A percentile compares a stretch with the other conserved stretches of the same genome.
Evolutionary conservation across 768 basidiomycete species (phyloP).

Genomic region (Agrocybe pediades): DNA sequence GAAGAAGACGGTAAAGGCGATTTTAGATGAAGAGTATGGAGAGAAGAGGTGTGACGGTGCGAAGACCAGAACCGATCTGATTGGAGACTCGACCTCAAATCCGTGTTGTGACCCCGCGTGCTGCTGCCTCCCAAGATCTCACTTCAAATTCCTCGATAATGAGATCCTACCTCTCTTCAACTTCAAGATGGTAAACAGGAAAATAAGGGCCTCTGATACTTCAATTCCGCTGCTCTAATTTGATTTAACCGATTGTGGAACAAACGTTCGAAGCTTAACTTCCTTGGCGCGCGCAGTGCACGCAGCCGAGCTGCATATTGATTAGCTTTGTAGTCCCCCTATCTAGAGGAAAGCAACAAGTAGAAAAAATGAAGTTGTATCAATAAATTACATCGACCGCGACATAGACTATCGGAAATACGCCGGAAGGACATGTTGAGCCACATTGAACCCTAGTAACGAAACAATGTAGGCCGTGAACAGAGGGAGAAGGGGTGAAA

Average conservation of each 20-base stretch:
- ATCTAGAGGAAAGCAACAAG: too few relatives aligned
- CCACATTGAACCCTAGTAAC: slow-evolving; percentile 89
- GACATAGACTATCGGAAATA: slow-evolving; percentile 57
- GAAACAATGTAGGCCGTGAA: slow-evolving; percentile 86
- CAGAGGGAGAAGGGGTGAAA: slow-evolving; percentile 88
- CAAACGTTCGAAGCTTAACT: too few relatives aligned
- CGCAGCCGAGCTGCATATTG: too few relatives aligned
- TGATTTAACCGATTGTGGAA: too few relatives aligned
- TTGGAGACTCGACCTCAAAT: slow-evolving; percentile 6
- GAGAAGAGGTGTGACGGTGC: slow-evolving; percentile 23
- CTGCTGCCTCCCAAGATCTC: too few relatives aligned
- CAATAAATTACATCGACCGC: slow-evolving; percentile 5
- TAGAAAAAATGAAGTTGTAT: background rate
- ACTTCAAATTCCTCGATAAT: too few relatives aligned
- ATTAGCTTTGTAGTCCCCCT: too few relatives aligned
- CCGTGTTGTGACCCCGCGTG: slow-evolving; percentile 6
- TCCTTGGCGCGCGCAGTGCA: too few relatives aligned
- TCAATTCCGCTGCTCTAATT: too few relatives aligned
- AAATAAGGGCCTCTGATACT: too few relatives aligned
- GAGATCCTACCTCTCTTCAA: too few relatives aligned
- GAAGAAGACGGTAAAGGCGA: slow-evolving; percentile 11
- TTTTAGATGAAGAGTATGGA: background rate
- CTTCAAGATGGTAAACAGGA: background rate
- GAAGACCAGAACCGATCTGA: slow-evolving; percentile 22
- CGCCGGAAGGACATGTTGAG: slow-evolving; percentile 72